A percentile compares a stretch with the other conserved stretches of the same genome.
Conservation (phyloP, 192 early-diverging fungal species). For the Umbelopsis vinacea region DNA sequence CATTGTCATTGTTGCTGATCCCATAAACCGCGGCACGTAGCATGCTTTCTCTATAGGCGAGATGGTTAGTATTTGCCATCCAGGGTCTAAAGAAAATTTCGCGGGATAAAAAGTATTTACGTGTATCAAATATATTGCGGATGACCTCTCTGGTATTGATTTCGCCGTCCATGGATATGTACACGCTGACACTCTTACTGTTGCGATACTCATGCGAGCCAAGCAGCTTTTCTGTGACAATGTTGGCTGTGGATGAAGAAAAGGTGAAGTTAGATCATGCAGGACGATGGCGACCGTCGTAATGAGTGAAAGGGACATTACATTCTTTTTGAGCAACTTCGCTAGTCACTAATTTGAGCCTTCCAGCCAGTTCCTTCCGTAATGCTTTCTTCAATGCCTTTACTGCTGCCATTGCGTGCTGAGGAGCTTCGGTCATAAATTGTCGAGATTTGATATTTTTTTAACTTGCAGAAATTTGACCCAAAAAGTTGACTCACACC, state of each 20-base stretch:
- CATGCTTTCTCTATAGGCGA: conserved; percentile 48
- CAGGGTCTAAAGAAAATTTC: no score
- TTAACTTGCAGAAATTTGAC: neutral
- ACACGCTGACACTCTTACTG: conserved; percentile 53
- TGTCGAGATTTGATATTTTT: neutral
- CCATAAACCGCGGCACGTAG: conserved; percentile 58
- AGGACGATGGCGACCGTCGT: neutral
- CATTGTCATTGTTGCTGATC: conserved; percentile 63
- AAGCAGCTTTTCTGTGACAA: neutral
- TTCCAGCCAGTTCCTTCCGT: conserved; percentile 9
- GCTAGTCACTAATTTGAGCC: neutral
- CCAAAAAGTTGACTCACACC: neutral
- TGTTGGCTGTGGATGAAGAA: neutral
- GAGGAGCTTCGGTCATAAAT: neutral
- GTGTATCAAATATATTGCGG: conserved; percentile 43
- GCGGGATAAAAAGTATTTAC: conserved; percentile 24
- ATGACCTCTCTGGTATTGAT: conserved; percentile 54
- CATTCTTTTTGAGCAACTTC: neutral
- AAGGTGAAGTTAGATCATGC: neutral
- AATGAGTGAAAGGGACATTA: neutral
- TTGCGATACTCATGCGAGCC: conserved; percentile 4
- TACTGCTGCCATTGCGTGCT: neutral
- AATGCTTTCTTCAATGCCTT: conserved; percentile 1
- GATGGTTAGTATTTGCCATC: neutral
- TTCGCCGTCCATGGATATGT: conserved; percentile 59